phyloP scores from a whole-genome alignment of 495 filamentous ascomycete genomes.

The Penicillium cosmopolitanum region DNA sequence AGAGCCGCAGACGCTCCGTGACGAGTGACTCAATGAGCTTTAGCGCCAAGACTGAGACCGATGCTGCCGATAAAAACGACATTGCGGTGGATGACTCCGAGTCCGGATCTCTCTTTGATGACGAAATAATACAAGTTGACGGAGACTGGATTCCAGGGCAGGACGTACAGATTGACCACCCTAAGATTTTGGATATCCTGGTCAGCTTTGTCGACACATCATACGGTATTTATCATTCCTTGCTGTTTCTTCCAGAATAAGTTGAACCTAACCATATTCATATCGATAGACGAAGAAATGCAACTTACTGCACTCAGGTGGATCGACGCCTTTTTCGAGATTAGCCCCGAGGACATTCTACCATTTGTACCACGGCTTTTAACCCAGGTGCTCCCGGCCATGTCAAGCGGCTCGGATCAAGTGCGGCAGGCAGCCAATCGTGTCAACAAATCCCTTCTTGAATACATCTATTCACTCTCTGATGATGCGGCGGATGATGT shows the following conservation, averaged over 20 bases:
- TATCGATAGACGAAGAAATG: slow-evolving; percentile 74
- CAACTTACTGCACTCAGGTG: slow-evolving; percentile 89
- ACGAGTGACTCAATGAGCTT: slow-evolving; percentile 66
- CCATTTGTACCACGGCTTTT: slow-evolving; percentile 90
- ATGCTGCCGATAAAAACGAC: slow-evolving; percentile 46
- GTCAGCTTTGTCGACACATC: slow-evolving; percentile 87
- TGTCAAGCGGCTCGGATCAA: slow-evolving; percentile 86
- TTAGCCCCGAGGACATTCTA: slow-evolving; percentile 96
- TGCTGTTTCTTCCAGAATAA: neutral
- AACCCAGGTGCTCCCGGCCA: slow-evolving; percentile 88
- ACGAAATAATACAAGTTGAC: slow-evolving; percentile 67
- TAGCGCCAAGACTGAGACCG: slow-evolving; percentile 44
- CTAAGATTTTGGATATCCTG: slow-evolving; percentile 88
- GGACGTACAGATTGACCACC: slow-evolving; percentile 93
- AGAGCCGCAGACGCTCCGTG: slow-evolving; percentile 67
- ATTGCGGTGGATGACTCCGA: slow-evolving; percentile 59
- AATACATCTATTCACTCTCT: slow-evolving; percentile 87
- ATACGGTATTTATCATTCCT: slow-evolving; percentile 59
- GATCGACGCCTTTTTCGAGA: slow-evolving; percentile 96
- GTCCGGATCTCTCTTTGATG: slow-evolving; percentile 61
- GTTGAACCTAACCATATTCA: slow-evolving; percentile 9
- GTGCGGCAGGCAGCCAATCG: slow-evolving; percentile 86
- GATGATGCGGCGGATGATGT: slow-evolving; percentile 65
- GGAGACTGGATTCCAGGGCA: slow-evolving; percentile 97
- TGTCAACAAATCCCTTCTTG: slow-evolving; percentile 87